Conservation (phyloP, 1,139 yeast genomes). For the Kodamaea ohmeri region DNA sequence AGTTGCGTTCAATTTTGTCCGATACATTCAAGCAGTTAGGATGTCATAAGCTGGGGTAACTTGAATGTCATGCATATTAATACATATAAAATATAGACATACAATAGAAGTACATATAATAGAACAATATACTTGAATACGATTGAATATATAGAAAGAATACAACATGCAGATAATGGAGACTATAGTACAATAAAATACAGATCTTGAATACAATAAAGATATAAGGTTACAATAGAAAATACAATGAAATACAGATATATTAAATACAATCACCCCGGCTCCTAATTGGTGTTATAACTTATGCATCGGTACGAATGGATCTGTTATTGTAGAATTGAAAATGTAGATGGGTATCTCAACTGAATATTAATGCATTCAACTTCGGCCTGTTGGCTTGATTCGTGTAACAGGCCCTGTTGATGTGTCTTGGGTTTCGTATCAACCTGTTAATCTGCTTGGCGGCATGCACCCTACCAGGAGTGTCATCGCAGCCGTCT, state of each 20-base stretch:
- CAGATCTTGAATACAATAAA: no score
- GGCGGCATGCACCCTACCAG: constrained; percentile 20
- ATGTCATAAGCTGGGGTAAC: no score
- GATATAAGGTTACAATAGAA: no score
- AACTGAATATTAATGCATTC: constrained; percentile 31
- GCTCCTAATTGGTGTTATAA: neutral
- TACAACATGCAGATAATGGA: no score
- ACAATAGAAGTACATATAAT: no score
- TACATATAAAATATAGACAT: neutral
- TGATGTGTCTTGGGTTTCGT: constrained; percentile 15
- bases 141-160: no score
- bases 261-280: no score
- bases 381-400: constrained; percentile 22
- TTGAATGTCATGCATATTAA: neutral
- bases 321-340: constrained; percentile 8
- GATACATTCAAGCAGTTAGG: constrained; percentile 49
- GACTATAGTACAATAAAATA: no score
- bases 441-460: constrained; percentile 28
- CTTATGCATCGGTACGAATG: neutral
- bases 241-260: no score
- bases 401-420: constrained; percentile 34
- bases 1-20: constrained; percentile 63
- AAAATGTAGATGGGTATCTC: constrained; percentile 7
- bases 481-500: constrained; percentile 14
- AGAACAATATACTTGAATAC: no score